Conservation (phyloP, 1,139 yeast genomes). For the Hyphopichia buzzinii region DNA sequence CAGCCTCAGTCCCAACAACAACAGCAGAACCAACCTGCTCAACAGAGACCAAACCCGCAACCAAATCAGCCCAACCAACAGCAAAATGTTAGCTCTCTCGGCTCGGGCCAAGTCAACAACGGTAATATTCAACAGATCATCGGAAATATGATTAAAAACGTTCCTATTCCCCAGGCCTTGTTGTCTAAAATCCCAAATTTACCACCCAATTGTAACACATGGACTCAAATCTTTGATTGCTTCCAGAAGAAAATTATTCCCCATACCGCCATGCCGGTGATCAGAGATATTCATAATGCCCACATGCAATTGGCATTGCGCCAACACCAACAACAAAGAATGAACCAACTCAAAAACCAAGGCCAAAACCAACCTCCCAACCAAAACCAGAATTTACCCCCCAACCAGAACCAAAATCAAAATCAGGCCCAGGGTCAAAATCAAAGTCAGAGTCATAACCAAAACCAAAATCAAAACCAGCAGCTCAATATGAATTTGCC, state of each 20-base stretch:
- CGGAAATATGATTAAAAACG: slow-evolving; percentile 40
- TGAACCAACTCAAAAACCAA: slow-evolving; percentile 15
- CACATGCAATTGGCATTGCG: slow-evolving; percentile 44
- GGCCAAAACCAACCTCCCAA: slow-evolving; percentile 10
- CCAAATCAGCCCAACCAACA: slow-evolving; percentile 6
- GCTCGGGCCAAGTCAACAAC: slow-evolving; percentile 11
- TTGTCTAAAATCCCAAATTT: slow-evolving; percentile 71
- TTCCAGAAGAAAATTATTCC: slow-evolving; percentile 59
- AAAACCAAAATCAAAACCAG: slow-evolving; percentile 13
- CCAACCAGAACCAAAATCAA: slow-evolving; percentile 13
- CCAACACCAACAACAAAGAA: slow-evolving; percentile 32
- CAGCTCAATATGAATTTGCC: slow-evolving; percentile 9
- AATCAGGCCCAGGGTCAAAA: slow-evolving; percentile 9
- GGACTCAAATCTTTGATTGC: slow-evolving; percentile 78
- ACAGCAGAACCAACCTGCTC: slow-evolving; percentile 4
- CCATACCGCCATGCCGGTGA: slow-evolving; percentile 49
- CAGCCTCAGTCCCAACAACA: slow-evolving; percentile 6
- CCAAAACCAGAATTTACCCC: slow-evolving; percentile 7
- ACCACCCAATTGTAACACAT: slow-evolving; percentile 79
- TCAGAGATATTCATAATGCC: slow-evolving; percentile 60
- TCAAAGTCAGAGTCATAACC: slow-evolving; percentile 10
- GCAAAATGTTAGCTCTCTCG: slow-evolving; percentile 3
- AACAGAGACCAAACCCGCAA: slow-evolving; percentile 8
- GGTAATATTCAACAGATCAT: slow-evolving; percentile 35
- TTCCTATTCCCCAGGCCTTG: slow-evolving; percentile 75